Conservation (phyloP, 257 asterid species). For the Pogostemon cablin region DNA sequence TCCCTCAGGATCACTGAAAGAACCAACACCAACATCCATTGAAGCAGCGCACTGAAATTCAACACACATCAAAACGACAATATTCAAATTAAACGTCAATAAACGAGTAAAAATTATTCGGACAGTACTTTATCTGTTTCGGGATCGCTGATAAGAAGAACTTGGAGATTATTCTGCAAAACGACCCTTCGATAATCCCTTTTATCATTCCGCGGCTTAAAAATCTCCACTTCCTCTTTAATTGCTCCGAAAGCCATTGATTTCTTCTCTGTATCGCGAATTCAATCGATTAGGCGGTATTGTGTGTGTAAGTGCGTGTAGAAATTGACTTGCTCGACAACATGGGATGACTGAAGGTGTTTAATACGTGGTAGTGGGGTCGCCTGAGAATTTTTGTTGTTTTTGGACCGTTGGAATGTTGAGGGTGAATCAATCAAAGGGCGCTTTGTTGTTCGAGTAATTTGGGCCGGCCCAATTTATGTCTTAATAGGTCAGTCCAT, state of each 20-base stretch:
- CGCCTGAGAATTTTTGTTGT: neutral
- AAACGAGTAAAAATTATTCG: neutral
- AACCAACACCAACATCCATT: conserved; percentile 94
- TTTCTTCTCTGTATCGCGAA: conserved; percentile 21
- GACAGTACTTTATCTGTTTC: conserved; percentile 81
- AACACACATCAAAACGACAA: conserved; percentile 28
- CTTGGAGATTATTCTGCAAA: conserved; percentile 73
- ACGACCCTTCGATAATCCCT: conserved; percentile 77
- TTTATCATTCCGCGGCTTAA: conserved; percentile 82
- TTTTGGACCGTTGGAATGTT: neutral
- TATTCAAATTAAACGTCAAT: conserved; percentile 1
- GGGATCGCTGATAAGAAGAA: conserved; percentile 90
- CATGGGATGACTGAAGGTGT: neutral
- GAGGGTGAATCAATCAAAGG: too few species aligned
- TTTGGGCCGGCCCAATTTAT: too few species aligned
- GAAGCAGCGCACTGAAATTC: conserved; percentile 86
- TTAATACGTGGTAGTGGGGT: neutral
- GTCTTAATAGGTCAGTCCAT: too few species aligned
- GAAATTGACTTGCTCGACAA: conserved; percentile 27
- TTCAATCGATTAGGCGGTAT: conserved; percentile 6
- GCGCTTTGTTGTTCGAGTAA: too few species aligned
- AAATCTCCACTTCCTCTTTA: conserved; percentile 53
- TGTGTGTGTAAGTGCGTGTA: conserved; percentile 1
- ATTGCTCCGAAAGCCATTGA: conserved; percentile 55
- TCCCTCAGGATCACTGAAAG: conserved; percentile 92